Evolutionary conservation across 2,329 filamentous ascomycete species (phyloP).

Genomic region (Pseudogymnoascus destructans): DNA sequence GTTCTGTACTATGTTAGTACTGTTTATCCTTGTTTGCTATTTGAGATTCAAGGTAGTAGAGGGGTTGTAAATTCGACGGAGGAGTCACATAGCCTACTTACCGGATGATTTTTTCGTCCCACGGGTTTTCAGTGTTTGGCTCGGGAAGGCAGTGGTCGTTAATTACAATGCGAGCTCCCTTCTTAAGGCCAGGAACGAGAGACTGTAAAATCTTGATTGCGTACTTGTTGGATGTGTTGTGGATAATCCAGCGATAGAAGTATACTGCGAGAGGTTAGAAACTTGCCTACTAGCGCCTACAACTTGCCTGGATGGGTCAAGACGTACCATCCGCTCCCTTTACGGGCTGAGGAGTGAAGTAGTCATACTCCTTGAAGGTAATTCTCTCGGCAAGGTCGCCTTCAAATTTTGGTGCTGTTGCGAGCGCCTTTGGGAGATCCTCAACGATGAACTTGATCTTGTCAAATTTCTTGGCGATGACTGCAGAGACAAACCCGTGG

Average conservation of each 20-base stretch:
- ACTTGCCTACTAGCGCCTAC: not conserved
- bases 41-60: not conserved
- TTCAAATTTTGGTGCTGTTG: slow-evolving; percentile 34
- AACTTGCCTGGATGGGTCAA: not conserved
- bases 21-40: not conserved
- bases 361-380: slow-evolving; percentile 29
- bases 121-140: slow-evolving; percentile 29
- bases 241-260: slow-evolving; percentile 35
- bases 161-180: slow-evolving; percentile 33
- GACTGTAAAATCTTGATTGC: slow-evolving; percentile 32
- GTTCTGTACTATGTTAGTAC: slow-evolving; percentile 19
- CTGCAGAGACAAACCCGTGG: slow-evolving; percentile 43
- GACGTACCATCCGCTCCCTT: slow-evolving; percentile 34
- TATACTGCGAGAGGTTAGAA: slow-evolving; percentile 24
- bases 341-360: slow-evolving; percentile 33
- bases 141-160: slow-evolving; percentile 34
- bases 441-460: slow-evolving; percentile 43
- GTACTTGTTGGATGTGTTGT: slow-evolving; percentile 34
- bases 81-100: not conserved
- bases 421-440: slow-evolving; percentile 36
- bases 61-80: not conserved
- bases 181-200: slow-evolving; percentile 41
- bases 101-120: slow-evolving; percentile 34
- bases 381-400: slow-evolving; percentile 21
- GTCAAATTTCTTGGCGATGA: slow-evolving; percentile 37